These are phyloP conservation scores for Megacollybia marginata DNA, from an alignment of 768 basidiomycete genomes.

Conservation along the genomic window DNA sequence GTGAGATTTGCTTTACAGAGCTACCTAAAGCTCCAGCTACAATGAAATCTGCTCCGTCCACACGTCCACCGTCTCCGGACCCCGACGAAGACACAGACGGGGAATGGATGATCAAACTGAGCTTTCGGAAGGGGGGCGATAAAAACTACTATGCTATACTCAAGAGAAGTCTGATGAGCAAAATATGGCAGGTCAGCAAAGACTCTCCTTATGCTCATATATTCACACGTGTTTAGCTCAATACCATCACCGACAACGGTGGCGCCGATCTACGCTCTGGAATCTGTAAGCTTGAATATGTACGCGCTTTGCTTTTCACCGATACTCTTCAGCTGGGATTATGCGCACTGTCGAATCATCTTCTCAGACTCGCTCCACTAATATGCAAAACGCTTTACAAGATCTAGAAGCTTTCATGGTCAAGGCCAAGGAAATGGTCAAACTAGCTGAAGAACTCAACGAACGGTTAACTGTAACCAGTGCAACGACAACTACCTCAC, in stretches of 20 bases:
- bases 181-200: constrained; percentile 60
- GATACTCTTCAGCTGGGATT: constrained; percentile 58
- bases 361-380: constrained; percentile 51
- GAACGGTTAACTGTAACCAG: constrained; percentile 57
- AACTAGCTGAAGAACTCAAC: constrained; percentile 81
- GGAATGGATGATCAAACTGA: constrained; percentile 57
- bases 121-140: constrained; percentile 89
- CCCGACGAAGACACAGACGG: constrained; percentile 27
- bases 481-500: constrained; percentile 1
- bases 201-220: neutral
- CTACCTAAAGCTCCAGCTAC: constrained; percentile 33
- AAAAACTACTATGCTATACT: constrained; percentile 73
- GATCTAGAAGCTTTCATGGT: constrained; percentile 89
- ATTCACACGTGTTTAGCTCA: no score
- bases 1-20: constrained; percentile 82
- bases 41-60: constrained; percentile 57
- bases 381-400: constrained; percentile 69
- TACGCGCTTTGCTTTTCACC: neutral
- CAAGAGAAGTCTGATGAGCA: constrained; percentile 60
- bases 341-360: constrained; percentile 67
- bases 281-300: constrained; percentile 35
- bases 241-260: neutral
- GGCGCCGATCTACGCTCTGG: constrained; percentile 25
- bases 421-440: constrained; percentile 90
- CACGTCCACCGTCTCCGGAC: constrained; percentile 52